Evolutionary conservation across 2,329 filamentous ascomycete genomes (phyloP).

Genomic region (Polytolypa hystricis): DNA sequence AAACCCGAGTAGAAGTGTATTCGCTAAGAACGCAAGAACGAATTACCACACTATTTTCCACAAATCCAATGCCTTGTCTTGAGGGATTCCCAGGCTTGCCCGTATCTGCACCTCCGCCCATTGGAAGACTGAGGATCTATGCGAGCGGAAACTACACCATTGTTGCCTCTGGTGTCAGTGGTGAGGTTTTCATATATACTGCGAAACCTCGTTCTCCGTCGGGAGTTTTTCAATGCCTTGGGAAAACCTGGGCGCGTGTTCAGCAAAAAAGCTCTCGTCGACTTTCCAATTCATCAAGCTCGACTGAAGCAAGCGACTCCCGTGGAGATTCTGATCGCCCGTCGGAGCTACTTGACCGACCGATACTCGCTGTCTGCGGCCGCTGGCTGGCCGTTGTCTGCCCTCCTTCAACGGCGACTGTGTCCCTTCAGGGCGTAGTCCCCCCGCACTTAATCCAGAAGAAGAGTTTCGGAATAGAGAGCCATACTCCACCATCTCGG

Average conservation of each 20-base stretch:
- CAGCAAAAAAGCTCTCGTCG: slow-evolving; percentile 42
- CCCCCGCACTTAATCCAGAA: slow-evolving; percentile 23
- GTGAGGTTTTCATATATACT: slow-evolving; percentile 74
- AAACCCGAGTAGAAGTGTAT: slow-evolving; percentile 82
- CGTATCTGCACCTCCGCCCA: slow-evolving; percentile 57
- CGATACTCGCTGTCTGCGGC: slow-evolving; percentile 34
- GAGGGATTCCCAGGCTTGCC: slow-evolving; percentile 47
- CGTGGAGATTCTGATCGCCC: slow-evolving; percentile 28
- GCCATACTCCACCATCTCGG: slow-evolving; percentile 30
- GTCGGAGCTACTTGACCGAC: slow-evolving; percentile 20
- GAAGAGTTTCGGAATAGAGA: slow-evolving; percentile 31
- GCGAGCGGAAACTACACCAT: slow-evolving; percentile 61
- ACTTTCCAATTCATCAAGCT: slow-evolving; percentile 36
- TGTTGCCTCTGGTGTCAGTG: slow-evolving; percentile 69
- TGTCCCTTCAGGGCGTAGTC: slow-evolving; percentile 32
- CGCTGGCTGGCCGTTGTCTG: slow-evolving; percentile 38
- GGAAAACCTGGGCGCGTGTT: slow-evolving; percentile 84
- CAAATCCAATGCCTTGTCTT: slow-evolving; percentile 51
- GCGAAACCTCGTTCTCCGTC: slow-evolving; percentile 15
- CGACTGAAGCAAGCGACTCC: slow-evolving; percentile 34
- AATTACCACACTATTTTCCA: slow-evolving; percentile 62
- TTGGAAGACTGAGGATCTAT: slow-evolving; percentile 62
- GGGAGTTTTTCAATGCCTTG: slow-evolving; percentile 53
- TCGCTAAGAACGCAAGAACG: slow-evolving; percentile 65
- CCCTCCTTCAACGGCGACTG: slow-evolving; percentile 26